Base-by-base conservation (phyloP, 179 eudicot genomes). In the Beta lomatogona region DNA sequence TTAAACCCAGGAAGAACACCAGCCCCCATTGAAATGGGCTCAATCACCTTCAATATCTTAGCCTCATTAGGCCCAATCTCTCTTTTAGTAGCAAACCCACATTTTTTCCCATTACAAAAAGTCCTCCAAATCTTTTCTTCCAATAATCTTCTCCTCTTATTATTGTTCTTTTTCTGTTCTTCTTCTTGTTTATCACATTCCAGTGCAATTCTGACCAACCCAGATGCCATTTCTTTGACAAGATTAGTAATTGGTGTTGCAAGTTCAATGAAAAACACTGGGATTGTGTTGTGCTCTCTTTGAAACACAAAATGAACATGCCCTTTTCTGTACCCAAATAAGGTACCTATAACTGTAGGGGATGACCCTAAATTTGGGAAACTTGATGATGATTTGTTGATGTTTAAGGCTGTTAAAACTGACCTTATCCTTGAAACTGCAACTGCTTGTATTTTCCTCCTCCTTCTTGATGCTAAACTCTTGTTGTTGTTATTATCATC, bases 1-100 rank as follows among this genome's bases (percentile, higher is more conserved):
- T 86, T 83, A 74, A 82, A 86, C 75, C 85, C 92, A 21, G 97
- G 95, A 44, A 93, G 77, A 60, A 92, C 95, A 3, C 97, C 97
- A 6, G 95, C 95, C 0, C 97, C 97, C 95, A 89, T 92, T 15
- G 97, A 93, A 18, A 93, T 88, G 9, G 94, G 95, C 88, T 91
- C 97, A 50, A 93, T 83, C 8, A 90, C 88, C 70, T 92, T 92
- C 85, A 93, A 82, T 10, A 93, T 85, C 84, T 89, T 90, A 84
- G 87, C 82, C 79, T 93, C 97, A 52, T 85, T 86, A 4, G 86
- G 78, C 71, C 97, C 95, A 44, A 90, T 87, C 31, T 87, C 94
- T 54, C 88, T 82, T 79, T 83, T 89, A 9, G 59, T 84, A 9
- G 93, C 97, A 52, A 82, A 88, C 65, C 94, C 94, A 53, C 93